Percentiles rank a stretch among this genome's conserved stretches.
phyloP scores from a whole-genome alignment of 139 green algal species.

The Volvox africanus region DNA sequence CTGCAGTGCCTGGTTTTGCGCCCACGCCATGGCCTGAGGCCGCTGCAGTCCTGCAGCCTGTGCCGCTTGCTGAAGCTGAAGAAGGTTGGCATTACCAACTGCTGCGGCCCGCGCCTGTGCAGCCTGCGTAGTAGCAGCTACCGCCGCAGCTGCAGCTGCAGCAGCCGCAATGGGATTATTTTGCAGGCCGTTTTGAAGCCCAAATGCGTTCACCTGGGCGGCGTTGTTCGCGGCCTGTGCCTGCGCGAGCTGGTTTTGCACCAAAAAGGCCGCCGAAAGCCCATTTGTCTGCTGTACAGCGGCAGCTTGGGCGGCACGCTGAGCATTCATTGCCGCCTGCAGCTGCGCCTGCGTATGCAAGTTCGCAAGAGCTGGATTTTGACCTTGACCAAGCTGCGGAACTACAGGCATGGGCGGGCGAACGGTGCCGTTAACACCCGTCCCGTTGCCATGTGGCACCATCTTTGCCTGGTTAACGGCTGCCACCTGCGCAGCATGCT shows the following conservation, averaged over 20 bases:
- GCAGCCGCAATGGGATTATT: slow-evolving; percentile 45
- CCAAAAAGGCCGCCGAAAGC: slow-evolving; percentile 13
- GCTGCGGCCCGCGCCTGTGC: slow-evolving; percentile 29
- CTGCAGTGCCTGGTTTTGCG: slow-evolving; percentile 46
- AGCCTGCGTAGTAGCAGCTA: slow-evolving; percentile 38
- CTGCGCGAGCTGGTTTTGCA: slow-evolving; percentile 49
- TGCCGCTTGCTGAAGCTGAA: slow-evolving; percentile 46
- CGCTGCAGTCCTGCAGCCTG: slow-evolving; percentile 40
- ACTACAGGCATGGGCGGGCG: neutral
- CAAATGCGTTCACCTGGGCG: slow-evolving; percentile 14
- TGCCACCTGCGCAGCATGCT: slow-evolving; percentile 40
- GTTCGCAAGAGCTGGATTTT: slow-evolving; percentile 29
- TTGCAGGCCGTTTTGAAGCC: slow-evolving; percentile 43
- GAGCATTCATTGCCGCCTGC: slow-evolving; percentile 42
- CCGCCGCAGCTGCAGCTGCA: slow-evolving; percentile 27
- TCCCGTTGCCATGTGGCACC: neutral
- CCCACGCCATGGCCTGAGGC: slow-evolving; percentile 36
- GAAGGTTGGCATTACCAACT: slow-evolving; percentile 39
- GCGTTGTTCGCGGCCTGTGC: slow-evolving; percentile 40
- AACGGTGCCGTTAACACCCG: slow-evolving; percentile 6
- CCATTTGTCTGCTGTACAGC: neutral
- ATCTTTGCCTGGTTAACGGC: slow-evolving; percentile 47
- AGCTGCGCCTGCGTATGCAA: slow-evolving; percentile 45
- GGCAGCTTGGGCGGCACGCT: slow-evolving; percentile 35
- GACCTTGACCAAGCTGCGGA: neutral